Evolutionary conservation across 441 rosid species (phyloP).

Genomic region (Croton laevigatus): DNA sequence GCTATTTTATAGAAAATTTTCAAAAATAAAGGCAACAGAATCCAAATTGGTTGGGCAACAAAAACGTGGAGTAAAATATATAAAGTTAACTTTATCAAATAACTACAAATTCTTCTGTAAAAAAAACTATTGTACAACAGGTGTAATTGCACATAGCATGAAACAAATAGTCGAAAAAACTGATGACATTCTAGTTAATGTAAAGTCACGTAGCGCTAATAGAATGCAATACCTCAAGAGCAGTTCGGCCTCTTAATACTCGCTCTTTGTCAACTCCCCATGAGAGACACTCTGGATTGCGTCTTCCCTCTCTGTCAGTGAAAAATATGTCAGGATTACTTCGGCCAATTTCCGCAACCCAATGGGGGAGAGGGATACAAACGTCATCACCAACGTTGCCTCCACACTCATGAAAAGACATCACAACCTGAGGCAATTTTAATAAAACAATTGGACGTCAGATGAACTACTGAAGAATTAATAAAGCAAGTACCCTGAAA

Average conservation of each 20-base stretch:
- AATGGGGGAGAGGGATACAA: constrained; percentile 93
- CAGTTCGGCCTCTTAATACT: constrained; percentile 88
- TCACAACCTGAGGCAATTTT: constrained; percentile 63
- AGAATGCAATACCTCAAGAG: constrained; percentile 70
- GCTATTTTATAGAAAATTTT: constrained; percentile 2
- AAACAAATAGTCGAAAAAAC: background rate
- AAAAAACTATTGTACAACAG: background rate
- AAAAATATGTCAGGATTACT: constrained; percentile 90
- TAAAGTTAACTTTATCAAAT: constrained; percentile 10
- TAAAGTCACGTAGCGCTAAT: background rate
- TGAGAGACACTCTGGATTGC: constrained; percentile 94
- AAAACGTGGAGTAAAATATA: constrained; percentile 2
- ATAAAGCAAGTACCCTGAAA: constrained; percentile 12
- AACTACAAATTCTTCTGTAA: background rate
- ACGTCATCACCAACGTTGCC: constrained; percentile 99
- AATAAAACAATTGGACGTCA: constrained; percentile 22
- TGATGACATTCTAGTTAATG: background rate
- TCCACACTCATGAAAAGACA: constrained; percentile 99
- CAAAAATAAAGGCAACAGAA: constrained; percentile 7
- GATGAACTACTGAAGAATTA: constrained; percentile 19
- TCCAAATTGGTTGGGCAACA: background rate
- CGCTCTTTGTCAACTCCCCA: constrained; percentile 98
- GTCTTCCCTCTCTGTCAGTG: constrained; percentile 96
- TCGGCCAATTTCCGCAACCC: constrained; percentile 98
- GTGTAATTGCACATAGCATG: constrained; percentile 12